Percentiles rank a stretch among this genome's conserved stretches.
Conservation (phyloP, 2,329 filamentous ascomycete species). For the Aspergillus niger region DNA sequence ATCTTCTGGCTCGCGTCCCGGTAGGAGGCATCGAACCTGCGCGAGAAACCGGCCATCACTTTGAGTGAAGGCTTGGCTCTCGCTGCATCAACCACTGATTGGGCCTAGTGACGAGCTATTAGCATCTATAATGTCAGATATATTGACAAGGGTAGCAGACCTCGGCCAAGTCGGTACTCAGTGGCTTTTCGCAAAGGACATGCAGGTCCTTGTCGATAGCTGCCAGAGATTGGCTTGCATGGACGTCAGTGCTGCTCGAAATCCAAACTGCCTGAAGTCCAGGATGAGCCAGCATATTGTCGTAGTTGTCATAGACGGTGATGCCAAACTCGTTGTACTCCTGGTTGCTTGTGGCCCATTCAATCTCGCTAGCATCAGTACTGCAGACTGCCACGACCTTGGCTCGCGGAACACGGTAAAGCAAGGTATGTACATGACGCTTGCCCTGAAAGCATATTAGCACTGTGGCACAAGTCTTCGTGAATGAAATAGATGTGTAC, state of each 20-base stretch:
- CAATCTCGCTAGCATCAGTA: slow-evolving; percentile 35
- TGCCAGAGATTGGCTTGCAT: slow-evolving; percentile 53
- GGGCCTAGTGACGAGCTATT: slow-evolving; percentile 43
- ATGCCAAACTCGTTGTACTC: slow-evolving; percentile 45
- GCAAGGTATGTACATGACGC: slow-evolving; percentile 14
- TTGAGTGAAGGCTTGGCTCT: slow-evolving; percentile 55
- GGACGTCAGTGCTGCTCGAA: slow-evolving; percentile 52
- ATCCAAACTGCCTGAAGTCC: slow-evolving; percentile 54
- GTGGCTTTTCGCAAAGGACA: slow-evolving; percentile 52
- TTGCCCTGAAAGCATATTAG: not conserved
- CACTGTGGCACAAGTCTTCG: too few relatives aligned
- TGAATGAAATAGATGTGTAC: not conserved
- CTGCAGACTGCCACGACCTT: slow-evolving; percentile 15
- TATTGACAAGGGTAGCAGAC: slow-evolving; percentile 38
- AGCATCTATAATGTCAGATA: not conserved
- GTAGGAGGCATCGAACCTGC: slow-evolving; percentile 63
- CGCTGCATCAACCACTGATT: slow-evolving; percentile 57
- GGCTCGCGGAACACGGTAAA: slow-evolving; percentile 9
- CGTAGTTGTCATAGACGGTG: slow-evolving; percentile 50
- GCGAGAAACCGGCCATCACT: slow-evolving; percentile 62
- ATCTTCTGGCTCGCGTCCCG: slow-evolving; percentile 55
- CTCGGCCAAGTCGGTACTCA: slow-evolving; percentile 55
- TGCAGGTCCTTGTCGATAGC: slow-evolving; percentile 53
- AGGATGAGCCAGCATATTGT: slow-evolving; percentile 53
- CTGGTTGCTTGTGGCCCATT: slow-evolving; percentile 50